Evolutionary conservation across 2,329 filamentous ascomycete species (phyloP).

Genomic region (Calycina herbarum): DNA sequence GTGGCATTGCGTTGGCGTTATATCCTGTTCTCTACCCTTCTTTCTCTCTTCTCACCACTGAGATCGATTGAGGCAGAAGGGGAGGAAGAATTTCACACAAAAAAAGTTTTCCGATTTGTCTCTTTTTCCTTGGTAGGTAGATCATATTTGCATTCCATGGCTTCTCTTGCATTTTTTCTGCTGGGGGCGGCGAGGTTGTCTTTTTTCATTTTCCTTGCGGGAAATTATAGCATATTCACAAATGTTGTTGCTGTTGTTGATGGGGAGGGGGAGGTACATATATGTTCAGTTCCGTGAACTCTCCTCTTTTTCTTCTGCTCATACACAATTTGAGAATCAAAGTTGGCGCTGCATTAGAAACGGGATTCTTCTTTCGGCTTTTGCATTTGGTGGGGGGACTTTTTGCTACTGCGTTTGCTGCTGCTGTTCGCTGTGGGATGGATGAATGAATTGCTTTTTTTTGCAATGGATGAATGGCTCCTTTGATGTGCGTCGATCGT

Average conservation of each 20-base stretch:
- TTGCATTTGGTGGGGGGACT: slow-evolving; percentile 9
- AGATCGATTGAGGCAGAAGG: not conserved
- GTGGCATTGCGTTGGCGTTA: slow-evolving; percentile 30
- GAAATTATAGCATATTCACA: slow-evolving; percentile 3
- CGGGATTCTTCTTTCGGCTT: not conserved
- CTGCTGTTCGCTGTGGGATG: slow-evolving; percentile 12
- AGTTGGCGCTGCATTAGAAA: slow-evolving; percentile 21
- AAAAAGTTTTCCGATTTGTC: not conserved
- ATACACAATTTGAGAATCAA: not conserved
- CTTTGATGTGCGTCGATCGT: not conserved
- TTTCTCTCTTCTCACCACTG: not conserved
- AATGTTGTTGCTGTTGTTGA: not conserved
- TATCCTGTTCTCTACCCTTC: not conserved
- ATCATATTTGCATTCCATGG: slow-evolving; percentile 4
- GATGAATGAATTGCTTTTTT: not conserved
- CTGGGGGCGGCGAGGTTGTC: not conserved
- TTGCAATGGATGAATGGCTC: not conserved
- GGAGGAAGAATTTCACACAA: not conserved
- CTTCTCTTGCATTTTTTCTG: not conserved
- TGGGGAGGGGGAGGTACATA: not conserved
- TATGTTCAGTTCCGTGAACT: not conserved
- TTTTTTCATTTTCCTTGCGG: not conserved
- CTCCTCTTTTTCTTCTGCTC: not conserved
- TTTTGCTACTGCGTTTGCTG: not conserved
- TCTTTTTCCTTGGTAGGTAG: not conserved